A percentile compares a stretch with the other conserved stretches of the same genome.
Evolutionary conservation across 192 early-diverging fungal species (phyloP).

Genomic region (Glomus cerebriforme): DNA sequence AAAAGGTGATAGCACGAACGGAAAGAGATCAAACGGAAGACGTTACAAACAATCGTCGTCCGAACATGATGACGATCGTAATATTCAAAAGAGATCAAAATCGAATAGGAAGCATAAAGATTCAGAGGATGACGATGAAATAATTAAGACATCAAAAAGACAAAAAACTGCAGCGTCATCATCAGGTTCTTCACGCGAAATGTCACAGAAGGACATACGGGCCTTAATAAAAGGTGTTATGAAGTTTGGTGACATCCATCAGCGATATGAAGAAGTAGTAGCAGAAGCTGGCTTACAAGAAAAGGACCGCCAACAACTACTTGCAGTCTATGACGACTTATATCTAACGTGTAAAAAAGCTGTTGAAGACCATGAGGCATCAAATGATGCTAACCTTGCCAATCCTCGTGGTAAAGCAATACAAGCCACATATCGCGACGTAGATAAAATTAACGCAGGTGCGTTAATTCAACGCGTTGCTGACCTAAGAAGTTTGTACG

Average conservation of each 20-base stretch:
- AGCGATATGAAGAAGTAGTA: constrained; percentile 81
- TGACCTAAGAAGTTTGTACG: constrained; percentile 70
- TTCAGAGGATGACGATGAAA: constrained; percentile 38
- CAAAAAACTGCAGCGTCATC: neutral
- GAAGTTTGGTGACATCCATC: constrained; percentile 82
- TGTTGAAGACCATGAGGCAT: constrained; percentile 39
- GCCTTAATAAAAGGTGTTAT: constrained; percentile 77
- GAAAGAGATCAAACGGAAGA: neutral
- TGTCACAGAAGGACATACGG: constrained; percentile 83
- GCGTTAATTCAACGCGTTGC: constrained; percentile 72
- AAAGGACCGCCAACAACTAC: constrained; percentile 55
- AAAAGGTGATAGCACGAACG: too few relatives aligned
- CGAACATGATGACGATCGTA: neutral
- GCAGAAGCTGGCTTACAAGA: constrained; percentile 75
- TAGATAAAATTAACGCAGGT: constrained; percentile 85
- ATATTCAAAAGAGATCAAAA: neutral
- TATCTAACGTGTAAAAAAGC: constrained; percentile 52
- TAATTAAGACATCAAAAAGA: constrained; percentile 6
- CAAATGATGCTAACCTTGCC: constrained; percentile 39
- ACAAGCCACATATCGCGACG: constrained; percentile 73
- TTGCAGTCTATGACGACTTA: constrained; percentile 45
- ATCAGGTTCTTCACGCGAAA: constrained; percentile 16
- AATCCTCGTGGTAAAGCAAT: constrained; percentile 66
- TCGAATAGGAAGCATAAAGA: constrained; percentile 40
- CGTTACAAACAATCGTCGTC: neutral